A percentile compares a stretch with the other conserved stretches of the same genome.
Evolutionary conservation across 1,284 basidiomycete genomes (phyloP).

Genomic region (Rugosomyces carneus): DNA sequence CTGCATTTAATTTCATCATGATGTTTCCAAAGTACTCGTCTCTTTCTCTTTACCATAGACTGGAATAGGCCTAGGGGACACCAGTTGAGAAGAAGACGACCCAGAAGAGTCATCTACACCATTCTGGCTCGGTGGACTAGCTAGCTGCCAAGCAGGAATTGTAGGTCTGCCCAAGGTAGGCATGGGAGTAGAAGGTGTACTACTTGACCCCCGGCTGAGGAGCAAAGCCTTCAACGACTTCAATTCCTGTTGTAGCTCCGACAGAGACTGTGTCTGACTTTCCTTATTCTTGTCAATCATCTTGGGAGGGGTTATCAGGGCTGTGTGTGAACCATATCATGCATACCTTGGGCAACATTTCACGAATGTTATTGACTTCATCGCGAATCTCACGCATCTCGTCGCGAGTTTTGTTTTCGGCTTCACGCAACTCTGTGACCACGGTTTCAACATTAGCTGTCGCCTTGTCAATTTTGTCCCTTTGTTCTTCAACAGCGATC

Average conservation of each 20-base stretch:
- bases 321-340: background rate
- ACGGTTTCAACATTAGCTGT: conserved; percentile 78
- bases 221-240: conserved; percentile 92
- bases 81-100: conserved; percentile 19
- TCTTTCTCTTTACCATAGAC: conserved; percentile 35
- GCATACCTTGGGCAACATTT: conserved; percentile 84
- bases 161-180: conserved; percentile 55
- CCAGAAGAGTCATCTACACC: conserved; percentile 14
- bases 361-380: conserved; percentile 86
- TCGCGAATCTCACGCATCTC: conserved; percentile 91
- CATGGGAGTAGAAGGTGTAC: conserved; percentile 43
- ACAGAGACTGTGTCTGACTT: conserved; percentile 69
- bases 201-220: conserved; percentile 66
- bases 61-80: conserved; percentile 6
- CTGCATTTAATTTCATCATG: conserved; percentile 19
- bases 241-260: conserved; percentile 89
- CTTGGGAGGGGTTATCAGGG: conserved; percentile 35
- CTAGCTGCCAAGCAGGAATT: conserved; percentile 83
- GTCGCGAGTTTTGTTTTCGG: conserved; percentile 75
- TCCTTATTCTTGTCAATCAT: conserved; percentile 95
- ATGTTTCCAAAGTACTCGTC: conserved; percentile 1
- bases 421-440: conserved; percentile 72
- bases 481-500: conserved; percentile 77
- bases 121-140: conserved; percentile 13
- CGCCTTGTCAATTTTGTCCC: conserved; percentile 70